Conservation (phyloP, 1,139 yeast genomes). For the Scheffersomyces cryptocercus region DNA sequence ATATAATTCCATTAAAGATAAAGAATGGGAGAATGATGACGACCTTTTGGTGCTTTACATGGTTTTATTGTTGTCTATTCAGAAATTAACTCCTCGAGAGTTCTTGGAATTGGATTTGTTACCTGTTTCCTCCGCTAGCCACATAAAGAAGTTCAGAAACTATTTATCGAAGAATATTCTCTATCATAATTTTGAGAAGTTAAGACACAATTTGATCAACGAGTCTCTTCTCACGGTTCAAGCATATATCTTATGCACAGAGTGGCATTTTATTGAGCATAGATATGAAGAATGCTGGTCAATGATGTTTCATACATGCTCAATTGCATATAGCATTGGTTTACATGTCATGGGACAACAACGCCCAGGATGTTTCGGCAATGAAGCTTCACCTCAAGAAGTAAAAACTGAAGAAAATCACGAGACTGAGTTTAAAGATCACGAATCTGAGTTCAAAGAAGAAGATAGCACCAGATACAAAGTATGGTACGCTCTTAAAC, state of each 20-base stretch:
- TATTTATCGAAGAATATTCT: constrained; percentile 32
- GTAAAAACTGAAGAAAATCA: background rate
- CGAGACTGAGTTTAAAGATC: constrained; percentile 2
- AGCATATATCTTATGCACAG: constrained; percentile 52
- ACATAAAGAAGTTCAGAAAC: constrained; percentile 25
- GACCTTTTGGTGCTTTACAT: constrained; percentile 48
- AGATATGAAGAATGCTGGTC: constrained; percentile 53
- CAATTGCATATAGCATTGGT: constrained; percentile 53
- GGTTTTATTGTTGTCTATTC: constrained; percentile 42
- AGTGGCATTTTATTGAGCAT: constrained; percentile 50
- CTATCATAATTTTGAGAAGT: constrained; percentile 37
- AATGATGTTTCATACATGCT: constrained; percentile 49
- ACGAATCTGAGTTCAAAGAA: constrained; percentile 2
- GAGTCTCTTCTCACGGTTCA: constrained; percentile 50
- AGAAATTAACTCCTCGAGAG: constrained; percentile 39
- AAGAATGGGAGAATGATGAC: constrained; percentile 53
- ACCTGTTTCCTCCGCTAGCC: constrained; percentile 19
- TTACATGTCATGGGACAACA: constrained; percentile 46
- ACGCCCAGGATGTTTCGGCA: no score
- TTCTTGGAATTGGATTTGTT: constrained; percentile 29
- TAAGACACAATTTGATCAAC: constrained; percentile 47
- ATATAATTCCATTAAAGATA: constrained; percentile 30
- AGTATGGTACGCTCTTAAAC: constrained; percentile 52
- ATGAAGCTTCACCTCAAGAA: background rate
- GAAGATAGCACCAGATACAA: constrained; percentile 35